These are phyloP conservation scores for Salmacisia buchloeana DNA, from an alignment of 1,284 basidiomycete species.

Conservation along the genomic window DNA sequence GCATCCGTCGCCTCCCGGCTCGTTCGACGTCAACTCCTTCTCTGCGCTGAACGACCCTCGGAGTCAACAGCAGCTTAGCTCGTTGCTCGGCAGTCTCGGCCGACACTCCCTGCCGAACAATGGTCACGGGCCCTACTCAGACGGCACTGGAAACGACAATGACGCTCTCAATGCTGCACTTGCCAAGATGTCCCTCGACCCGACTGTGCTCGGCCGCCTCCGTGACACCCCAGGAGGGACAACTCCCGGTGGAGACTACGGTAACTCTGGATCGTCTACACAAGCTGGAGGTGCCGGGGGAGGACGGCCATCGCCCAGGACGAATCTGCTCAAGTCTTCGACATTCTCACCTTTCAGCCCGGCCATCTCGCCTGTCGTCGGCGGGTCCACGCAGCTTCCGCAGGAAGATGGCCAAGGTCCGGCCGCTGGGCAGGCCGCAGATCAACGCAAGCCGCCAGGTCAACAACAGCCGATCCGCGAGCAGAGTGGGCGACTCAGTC, in stretches of 20 bases:
- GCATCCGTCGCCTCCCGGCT: background rate
- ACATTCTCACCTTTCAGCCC: slow-evolving; percentile 37
- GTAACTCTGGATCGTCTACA: slow-evolving; percentile 12
- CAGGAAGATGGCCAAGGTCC: background rate
- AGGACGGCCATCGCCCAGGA: background rate
- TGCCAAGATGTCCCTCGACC: slow-evolving; percentile 10
- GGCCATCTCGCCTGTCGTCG: slow-evolving; percentile 27
- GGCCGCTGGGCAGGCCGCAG: too few relatives aligned
- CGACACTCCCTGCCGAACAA: background rate
- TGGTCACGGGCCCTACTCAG: background rate
- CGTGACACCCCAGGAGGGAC: background rate
- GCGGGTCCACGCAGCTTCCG: slow-evolving; percentile 24
- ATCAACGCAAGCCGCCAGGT: background rate
- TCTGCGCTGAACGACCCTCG: slow-evolving; percentile 10
- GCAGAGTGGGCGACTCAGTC: too few relatives aligned
- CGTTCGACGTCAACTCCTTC: background rate
- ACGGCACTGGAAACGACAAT: background rate
- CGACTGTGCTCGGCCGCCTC: background rate
- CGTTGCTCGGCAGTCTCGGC: background rate
- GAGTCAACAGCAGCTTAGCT: slow-evolving; percentile 11
- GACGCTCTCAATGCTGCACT: slow-evolving; percentile 19
- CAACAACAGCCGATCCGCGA: background rate
- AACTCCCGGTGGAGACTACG: slow-evolving; percentile 24
- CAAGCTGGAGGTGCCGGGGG: slow-evolving; percentile 15
- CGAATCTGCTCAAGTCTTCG: slow-evolving; percentile 14